Evolutionary conservation across 2,329 filamentous ascomycete species (phyloP).

Genomic region (Pseudogymnoascus sp.): DNA sequence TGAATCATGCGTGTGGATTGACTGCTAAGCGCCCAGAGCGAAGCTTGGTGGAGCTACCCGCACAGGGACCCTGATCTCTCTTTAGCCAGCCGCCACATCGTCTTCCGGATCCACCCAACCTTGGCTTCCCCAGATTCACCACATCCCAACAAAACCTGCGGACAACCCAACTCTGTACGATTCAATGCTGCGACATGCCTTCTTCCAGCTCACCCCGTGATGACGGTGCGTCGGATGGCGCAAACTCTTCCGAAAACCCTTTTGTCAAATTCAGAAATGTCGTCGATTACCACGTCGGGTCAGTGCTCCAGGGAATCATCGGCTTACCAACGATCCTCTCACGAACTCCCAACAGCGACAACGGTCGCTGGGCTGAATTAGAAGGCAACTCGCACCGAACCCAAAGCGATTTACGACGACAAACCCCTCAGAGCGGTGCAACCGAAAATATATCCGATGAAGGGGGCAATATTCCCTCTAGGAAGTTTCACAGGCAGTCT

Average conservation of each 20-base stretch:
- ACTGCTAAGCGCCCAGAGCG: not conserved
- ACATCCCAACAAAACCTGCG: not conserved
- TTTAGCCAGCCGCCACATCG: not conserved
- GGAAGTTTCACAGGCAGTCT: slow-evolving; percentile 12
- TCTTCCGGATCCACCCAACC: not conserved
- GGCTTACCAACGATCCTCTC: slow-evolving; percentile 27
- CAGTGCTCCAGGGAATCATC: slow-evolving; percentile 26
- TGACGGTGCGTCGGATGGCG: not conserved
- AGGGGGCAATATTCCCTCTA: slow-evolving; percentile 14
- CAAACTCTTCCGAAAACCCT: slow-evolving; percentile 22
- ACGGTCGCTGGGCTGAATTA: slow-evolving; percentile 21
- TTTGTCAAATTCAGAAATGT: slow-evolving; percentile 27
- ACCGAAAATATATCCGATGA: not conserved
- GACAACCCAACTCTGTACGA: not conserved
- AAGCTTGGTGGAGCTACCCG: not conserved
- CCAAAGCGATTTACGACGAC: not conserved
- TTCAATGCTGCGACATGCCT: slow-evolving; percentile 1
- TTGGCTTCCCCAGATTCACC: not conserved
- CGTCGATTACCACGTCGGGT: slow-evolving; percentile 24
- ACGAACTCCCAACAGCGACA: slow-evolving; percentile 14
- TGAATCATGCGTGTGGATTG: not conserved
- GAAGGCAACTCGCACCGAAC: slow-evolving; percentile 20
- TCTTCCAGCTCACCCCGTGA: slow-evolving; percentile 7
- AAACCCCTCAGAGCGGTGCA: not conserved
- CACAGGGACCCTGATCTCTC: not conserved